phyloP scores from a whole-genome alignment of 345 rosid species.

The Gossypium arboreum region DNA sequence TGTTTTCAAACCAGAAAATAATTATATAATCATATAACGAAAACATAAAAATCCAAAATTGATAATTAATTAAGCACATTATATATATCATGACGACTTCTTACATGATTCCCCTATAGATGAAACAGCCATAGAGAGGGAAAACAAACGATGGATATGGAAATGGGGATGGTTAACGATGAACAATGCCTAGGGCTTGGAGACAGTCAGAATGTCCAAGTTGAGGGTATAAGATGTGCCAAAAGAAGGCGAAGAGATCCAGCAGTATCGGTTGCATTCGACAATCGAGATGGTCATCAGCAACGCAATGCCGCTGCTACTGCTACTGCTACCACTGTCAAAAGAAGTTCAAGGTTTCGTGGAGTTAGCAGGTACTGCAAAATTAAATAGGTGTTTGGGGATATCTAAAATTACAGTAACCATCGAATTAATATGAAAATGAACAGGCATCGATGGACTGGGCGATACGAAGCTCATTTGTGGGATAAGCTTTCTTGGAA shows the following conservation, averaged over 20 bases:
- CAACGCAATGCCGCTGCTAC: constrained; percentile 30
- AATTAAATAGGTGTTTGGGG: neutral
- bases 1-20: constrained; percentile 9
- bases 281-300: constrained; percentile 16
- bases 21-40: constrained; percentile 2
- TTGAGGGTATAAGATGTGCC: constrained; percentile 21
- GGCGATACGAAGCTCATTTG: constrained; percentile 61
- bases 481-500: constrained; percentile 78
- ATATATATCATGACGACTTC: neutral
- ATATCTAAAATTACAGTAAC: no score
- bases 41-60: constrained; percentile 19
- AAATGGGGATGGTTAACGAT: constrained; percentile 34
- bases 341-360: constrained; percentile 68
- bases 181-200: constrained; percentile 27
- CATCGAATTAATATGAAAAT: neutral
- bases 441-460: constrained; percentile 65
- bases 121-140: constrained; percentile 9
- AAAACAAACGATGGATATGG: constrained; percentile 18
- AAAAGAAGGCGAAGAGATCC: constrained; percentile 48
- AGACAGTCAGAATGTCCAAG: neutral
- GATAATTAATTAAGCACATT: neutral
- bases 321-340: constrained; percentile 43
- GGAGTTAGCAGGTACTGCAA: constrained; percentile 56
- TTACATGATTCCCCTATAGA: neutral
- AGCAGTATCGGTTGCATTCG: constrained; percentile 13